Base-by-base conservation (phyloP, 2,329 filamentous ascomycete species). In the Neocucurbitaria cava region DNA sequence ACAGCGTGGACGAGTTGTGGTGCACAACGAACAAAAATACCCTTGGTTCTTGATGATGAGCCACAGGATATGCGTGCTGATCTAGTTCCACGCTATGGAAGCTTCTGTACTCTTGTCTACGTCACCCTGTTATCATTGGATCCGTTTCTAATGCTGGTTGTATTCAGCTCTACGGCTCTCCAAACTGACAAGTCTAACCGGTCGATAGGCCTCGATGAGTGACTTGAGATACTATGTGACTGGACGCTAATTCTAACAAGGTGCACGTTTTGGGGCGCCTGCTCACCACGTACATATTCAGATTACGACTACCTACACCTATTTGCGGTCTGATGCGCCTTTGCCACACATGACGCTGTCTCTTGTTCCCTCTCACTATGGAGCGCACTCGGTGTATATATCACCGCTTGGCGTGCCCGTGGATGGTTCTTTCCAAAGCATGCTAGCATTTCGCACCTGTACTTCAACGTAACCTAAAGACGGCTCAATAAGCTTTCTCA, bases 181-280 rank as follows among this genome's bases (percentile, higher is more conserved):
- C 24, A 24, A 24, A 26, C 6, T 11, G n/a, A 45, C 51, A 49
- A 39, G 33, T 49, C 24, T 30, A 41, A 40, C 20, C 40, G 26
- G 31, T 39, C 30, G 26, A n/a, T 33, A 33, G 21, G 46, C 30
- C 42, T 17, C 36, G n/a, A 35, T 17, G 31, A 15, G 13, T 15
- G 5, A 8, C 5, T 6, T 17, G 15, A 17, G 17, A 4, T 35
- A 15, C 5, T 35, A 5, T 35, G 31, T 35, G 31, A 17, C 3
- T n/a, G 31, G 31, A 3, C 11, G 4, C 4, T 15, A 6, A 15
- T 35, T 4, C 31, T n/a, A 15, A 33, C 26, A 36, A 15, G 18
- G 42, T n/a, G 17, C 21, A 44, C 33, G 28, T 43, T 54, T 54
- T 18, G 24, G 46, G 52, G 41, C 43, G 49, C 13, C 46, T 30